phyloP scores from a whole-genome alignment of 2,329 filamentous ascomycete genomes.

The Neofusicoccum sp. region DNA sequence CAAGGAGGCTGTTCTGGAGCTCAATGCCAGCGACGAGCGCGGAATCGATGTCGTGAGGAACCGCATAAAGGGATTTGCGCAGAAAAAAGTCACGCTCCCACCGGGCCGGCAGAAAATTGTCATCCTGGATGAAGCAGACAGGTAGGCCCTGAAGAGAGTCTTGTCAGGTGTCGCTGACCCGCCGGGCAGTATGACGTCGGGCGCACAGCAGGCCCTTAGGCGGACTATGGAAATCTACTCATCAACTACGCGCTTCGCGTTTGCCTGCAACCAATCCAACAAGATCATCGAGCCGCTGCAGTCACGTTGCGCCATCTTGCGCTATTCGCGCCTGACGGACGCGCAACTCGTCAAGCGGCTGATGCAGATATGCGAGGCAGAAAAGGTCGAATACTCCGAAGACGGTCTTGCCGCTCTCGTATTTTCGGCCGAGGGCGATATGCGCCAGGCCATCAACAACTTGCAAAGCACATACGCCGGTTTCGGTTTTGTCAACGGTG shows the following conservation, averaged over 20 bases:
- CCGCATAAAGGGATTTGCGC: conserved; percentile 95
- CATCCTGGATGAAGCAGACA: conserved; percentile 96
- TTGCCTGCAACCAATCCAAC: conserved; percentile 97
- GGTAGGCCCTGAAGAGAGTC: conserved; percentile 37
- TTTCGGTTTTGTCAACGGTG: conserved; percentile 94
- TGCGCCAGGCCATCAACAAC: conserved; percentile 99
- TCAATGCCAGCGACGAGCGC: conserved; percentile 95
- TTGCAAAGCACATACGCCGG: conserved; percentile 89
- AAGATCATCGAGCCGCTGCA: conserved; percentile 99
- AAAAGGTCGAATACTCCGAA: conserved; percentile 86
- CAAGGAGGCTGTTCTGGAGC: conserved; percentile 93
- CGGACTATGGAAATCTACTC: conserved; percentile 99
- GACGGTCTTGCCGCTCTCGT: conserved; percentile 94
- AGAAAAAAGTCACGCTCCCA: conserved; percentile 96
- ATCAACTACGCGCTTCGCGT: conserved; percentile 92
- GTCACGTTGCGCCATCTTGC: conserved; percentile 91
- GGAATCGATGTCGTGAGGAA: conserved; percentile 97
- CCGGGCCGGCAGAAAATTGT: conserved; percentile 91
- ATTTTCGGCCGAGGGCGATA: conserved; percentile 96
- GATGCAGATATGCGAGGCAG: conserved; percentile 87
- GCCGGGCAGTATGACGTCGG: conserved; percentile 76
- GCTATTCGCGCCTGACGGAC: conserved; percentile 90
- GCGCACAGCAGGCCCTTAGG: conserved; percentile 90
- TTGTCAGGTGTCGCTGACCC: conserved; percentile 4
- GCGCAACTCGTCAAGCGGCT: conserved; percentile 87